Base-by-base conservation (phyloP, 768 basidiomycete genomes). In the Tylopilus vinaceipallidus region DNA sequence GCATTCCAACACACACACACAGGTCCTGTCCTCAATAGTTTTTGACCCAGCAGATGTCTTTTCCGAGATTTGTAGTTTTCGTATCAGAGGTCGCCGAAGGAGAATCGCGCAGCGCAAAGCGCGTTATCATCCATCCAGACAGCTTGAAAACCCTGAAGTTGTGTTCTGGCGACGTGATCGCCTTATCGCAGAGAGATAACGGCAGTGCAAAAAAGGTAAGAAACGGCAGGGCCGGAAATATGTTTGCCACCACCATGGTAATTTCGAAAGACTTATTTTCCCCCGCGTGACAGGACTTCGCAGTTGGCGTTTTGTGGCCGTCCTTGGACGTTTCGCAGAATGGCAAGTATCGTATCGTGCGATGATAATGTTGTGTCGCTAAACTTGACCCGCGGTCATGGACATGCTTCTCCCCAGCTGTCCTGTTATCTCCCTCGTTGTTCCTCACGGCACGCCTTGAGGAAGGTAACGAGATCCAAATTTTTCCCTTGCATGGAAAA, bases 291-390 rank as follows among this genome's bases (percentile, higher is more conserved):
- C 60, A 86, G 84, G 67, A 74, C 37, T 83, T 84, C 64, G 79
- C 83, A 12, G 72, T 90, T 45, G 90, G 89, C 6, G 70, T 83
- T 39, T 76, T 79, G 57, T 91, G 89, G 89, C 88, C 88, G n/a
- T 86, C 84, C 33, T 59, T 76, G 38, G 84, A 87, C 8, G 46
- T 84, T 47, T 62, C 80, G 23, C 75, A 74, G 44, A 78, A 82
- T 52, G 71, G 89, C 86, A 65, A 60, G 82, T 75, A 52, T 47
- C 47, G 35, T 36, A 13, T 48, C 49, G 34, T 49, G 44, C 12
- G 24, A 23, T 37, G 39, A 27, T 39, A 16, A 27, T 50, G 9
- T 48, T 26, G 38, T 45, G 17, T 47, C 33, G 34, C 47, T 67
- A 50, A 62, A 27, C 23, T 48, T 50, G 55, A 57, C 50, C 41